These are phyloP conservation scores for Hibiscus trionum DNA, from an alignment of 345 rosid genomes.

Conservation along the genomic window DNA sequence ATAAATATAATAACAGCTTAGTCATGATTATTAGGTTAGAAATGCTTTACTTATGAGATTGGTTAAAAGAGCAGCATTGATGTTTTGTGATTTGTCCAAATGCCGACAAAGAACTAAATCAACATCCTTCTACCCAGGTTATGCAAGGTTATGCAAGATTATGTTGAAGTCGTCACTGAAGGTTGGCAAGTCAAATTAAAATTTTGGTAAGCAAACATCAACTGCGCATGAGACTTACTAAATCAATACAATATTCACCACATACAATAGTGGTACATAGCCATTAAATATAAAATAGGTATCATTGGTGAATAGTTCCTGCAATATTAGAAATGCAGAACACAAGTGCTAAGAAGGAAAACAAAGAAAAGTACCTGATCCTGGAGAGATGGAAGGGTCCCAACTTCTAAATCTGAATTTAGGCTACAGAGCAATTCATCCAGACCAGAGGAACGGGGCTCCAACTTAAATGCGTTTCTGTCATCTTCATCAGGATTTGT, in stretches of 20 bases:
- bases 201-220: conserved; percentile 3
- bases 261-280: background rate
- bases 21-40: conserved; percentile 5
- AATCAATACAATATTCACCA: background rate
- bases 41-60: conserved; percentile 3
- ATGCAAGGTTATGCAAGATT: background rate
- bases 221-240: background rate
- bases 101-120: background rate
- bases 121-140: background rate
- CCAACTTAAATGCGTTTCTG: conserved; percentile 17
- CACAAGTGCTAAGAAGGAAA: background rate
- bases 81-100: background rate
- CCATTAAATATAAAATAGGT: conserved; percentile 3
- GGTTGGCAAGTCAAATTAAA: background rate
- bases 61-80: conserved; percentile 1
- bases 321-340: conserved; percentile 7
- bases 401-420: conserved; percentile 38
- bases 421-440: conserved; percentile 36
- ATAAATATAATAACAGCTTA: conserved; percentile 3
- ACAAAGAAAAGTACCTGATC: conserved; percentile 55
- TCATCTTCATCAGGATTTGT: conserved; percentile 26
- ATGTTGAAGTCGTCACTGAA: conserved; percentile 2
- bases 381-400: conserved; percentile 72
- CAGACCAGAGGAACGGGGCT: conserved; percentile 26
- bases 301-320: conserved; percentile 5